Conservation (phyloP, 2,329 filamentous ascomycete species). For the Paecilomyces fulvus region DNA sequence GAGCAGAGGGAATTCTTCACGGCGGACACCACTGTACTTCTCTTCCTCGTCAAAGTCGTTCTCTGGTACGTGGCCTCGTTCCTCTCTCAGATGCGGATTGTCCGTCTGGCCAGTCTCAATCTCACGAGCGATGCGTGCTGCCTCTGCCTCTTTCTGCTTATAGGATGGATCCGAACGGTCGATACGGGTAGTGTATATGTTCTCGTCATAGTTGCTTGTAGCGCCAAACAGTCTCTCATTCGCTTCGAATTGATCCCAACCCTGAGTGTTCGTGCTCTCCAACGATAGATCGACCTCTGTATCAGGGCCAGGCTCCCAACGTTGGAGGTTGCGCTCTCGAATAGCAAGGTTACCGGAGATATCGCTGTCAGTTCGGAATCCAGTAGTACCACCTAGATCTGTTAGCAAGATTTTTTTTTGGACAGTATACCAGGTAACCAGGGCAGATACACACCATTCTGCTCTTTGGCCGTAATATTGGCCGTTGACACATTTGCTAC, state of each 20-base stretch:
- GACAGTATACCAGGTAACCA: background rate
- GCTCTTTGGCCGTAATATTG: constrained; percentile 42
- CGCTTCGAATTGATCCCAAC: constrained; percentile 90
- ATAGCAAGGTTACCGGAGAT: constrained; percentile 67
- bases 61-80: constrained; percentile 61
- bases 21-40: constrained; percentile 89
- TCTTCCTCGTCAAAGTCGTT: constrained; percentile 79
- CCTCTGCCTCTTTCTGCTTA: constrained; percentile 65
- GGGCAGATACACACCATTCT: constrained; percentile 39
- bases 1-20: constrained; percentile 62
- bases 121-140: constrained; percentile 77
- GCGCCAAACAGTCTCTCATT: constrained; percentile 84
- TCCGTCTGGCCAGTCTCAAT: constrained; percentile 69
- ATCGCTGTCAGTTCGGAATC: constrained; percentile 79
- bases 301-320: constrained; percentile 66
- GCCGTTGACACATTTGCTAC: constrained; percentile 47
- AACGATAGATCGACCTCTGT: constrained; percentile 59
- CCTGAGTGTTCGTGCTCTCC: constrained; percentile 48
- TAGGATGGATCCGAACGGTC: constrained; percentile 78
- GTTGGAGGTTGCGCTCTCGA: constrained; percentile 68
- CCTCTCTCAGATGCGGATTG: constrained; percentile 82
- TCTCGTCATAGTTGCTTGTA: constrained; percentile 86
- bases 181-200: constrained; percentile 86
- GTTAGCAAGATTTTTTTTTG: background rate
- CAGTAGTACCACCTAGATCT: constrained; percentile 51